A percentile compares a stretch with the other conserved stretches of the same genome.
Evolutionary conservation across 2,329 filamentous ascomycete species (phyloP).

Genomic region (Talaromyces sp.): DNA sequence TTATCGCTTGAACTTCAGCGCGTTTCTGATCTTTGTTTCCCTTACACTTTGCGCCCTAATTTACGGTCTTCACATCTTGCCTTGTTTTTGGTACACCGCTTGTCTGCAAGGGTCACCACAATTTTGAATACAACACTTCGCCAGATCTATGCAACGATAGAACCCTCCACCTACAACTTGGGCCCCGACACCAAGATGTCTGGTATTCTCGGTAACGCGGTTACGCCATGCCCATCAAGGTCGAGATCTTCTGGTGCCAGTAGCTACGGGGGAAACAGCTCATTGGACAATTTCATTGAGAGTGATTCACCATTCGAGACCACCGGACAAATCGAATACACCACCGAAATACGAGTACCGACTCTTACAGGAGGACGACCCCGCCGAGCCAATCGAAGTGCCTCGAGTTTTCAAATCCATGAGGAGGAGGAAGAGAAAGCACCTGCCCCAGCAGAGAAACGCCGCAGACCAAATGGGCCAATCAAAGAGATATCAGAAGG

Average conservation of each 20-base stretch:
- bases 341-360: constrained; percentile 39
- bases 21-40: background rate
- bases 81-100: constrained; percentile 12
- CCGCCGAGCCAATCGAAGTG: constrained; percentile 30
- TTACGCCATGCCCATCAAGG: constrained; percentile 39
- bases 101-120: constrained; percentile 17
- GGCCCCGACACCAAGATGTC: constrained; percentile 26
- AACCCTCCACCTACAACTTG: background rate
- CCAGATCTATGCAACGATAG: constrained; percentile 11
- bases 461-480: constrained; percentile 22
- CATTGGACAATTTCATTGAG: constrained; percentile 30
- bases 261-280: constrained; percentile 19
- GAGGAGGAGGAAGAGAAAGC: constrained; percentile 34
- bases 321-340: constrained; percentile 45
- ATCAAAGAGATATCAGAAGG: constrained; percentile 10
- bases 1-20: background rate
- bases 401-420: constrained; percentile 41
- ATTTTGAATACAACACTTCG: background rate
- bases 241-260: constrained; percentile 23
- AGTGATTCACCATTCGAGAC: constrained; percentile 34
- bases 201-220: constrained; percentile 26
- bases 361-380: constrained; percentile 33
- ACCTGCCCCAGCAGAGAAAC: constrained; percentile 11
- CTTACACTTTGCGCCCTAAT: background rate
- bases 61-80: background rate